Evolutionary conservation across 176 grass and related monocot genomes (phyloP).

Genomic region (Metroxylon sagu): DNA sequence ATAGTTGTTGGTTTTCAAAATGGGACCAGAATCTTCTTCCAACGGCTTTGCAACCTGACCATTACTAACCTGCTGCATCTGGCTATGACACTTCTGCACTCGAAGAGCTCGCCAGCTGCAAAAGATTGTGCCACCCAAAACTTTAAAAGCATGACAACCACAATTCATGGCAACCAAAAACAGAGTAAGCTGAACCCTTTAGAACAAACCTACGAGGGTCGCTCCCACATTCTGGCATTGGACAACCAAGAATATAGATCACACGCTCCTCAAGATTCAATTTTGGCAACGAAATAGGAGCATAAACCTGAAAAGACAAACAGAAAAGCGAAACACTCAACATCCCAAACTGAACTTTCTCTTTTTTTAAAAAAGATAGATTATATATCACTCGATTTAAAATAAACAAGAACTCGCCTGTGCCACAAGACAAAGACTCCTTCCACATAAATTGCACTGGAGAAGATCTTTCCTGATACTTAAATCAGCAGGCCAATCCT

Average conservation of each 20-base stretch:
- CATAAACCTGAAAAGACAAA: conserved; percentile 50
- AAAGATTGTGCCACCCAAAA: conserved; percentile 1
- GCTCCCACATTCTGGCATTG: conserved; percentile 32
- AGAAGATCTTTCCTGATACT: conserved; percentile 30
- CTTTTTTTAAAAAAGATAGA: no score
- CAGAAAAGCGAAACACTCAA: neutral
- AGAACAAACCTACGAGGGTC: conserved; percentile 40
- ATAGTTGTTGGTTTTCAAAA: conserved; percentile 8
- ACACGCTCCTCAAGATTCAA: conserved; percentile 51
- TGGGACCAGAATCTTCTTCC: conserved; percentile 22
- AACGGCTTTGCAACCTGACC: conserved; percentile 6
- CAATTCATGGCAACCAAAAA: neutral
- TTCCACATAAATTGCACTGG: conserved; percentile 52
- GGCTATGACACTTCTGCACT: conserved; percentile 39
- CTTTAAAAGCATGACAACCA: neutral
- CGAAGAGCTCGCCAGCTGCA: conserved; percentile 80
- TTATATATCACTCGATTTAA: neutral
- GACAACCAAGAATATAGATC: conserved; percentile 68
- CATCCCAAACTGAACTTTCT: no score
- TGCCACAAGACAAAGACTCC: conserved; percentile 55
- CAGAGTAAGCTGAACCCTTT: no score
- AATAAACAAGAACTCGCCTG: conserved; percentile 44
- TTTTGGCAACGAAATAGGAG: conserved; percentile 33
- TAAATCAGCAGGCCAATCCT: conserved; percentile 68
- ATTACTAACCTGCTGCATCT: conserved; percentile 16